Percentiles rank a stretch among this genome's conserved stretches.
Conservation (phyloP, 192 early-diverging fungal species). For the Gigaspora rosea region DNA sequence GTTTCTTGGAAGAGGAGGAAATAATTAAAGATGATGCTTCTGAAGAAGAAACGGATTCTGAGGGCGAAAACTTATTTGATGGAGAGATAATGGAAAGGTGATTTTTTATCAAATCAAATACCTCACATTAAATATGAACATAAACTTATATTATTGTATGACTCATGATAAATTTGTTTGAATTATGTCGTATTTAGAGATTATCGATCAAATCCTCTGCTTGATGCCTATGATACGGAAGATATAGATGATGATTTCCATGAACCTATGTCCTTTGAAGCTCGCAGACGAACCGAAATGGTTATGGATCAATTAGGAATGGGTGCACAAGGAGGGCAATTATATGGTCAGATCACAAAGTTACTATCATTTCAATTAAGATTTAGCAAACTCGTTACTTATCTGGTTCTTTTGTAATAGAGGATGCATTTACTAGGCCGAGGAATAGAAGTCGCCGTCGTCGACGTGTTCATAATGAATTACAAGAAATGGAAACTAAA, state of each 20-base stretch:
- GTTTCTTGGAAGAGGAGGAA: constrained; percentile 58
- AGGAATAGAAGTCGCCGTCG: too few relatives aligned
- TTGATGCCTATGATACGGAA: constrained; percentile 81
- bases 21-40: constrained; percentile 47
- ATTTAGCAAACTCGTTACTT: too few relatives aligned
- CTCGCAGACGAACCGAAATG: constrained; percentile 75
- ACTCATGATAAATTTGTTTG: too few relatives aligned
- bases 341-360: too few relatives aligned
- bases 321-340: constrained; percentile 54
- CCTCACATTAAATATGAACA: too few relatives aligned
- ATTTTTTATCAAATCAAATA: background rate
- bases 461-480: too few relatives aligned
- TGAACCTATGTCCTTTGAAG: constrained; percentile 68
- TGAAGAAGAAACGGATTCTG: constrained; percentile 47
- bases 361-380: too few relatives aligned
- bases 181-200: constrained; percentile 58
- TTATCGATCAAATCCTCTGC: constrained; percentile 68
- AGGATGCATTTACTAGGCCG: too few relatives aligned
- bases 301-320: constrained; percentile 63
- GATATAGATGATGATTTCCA: constrained; percentile 85
- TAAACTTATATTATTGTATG: too few relatives aligned
- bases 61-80: constrained; percentile 90
- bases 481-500: too few relatives aligned
- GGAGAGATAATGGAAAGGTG: constrained; percentile 77
- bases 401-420: too few relatives aligned